Conservation (phyloP, 2,329 filamentous ascomycete species). For the Capronia coronata region DNA sequence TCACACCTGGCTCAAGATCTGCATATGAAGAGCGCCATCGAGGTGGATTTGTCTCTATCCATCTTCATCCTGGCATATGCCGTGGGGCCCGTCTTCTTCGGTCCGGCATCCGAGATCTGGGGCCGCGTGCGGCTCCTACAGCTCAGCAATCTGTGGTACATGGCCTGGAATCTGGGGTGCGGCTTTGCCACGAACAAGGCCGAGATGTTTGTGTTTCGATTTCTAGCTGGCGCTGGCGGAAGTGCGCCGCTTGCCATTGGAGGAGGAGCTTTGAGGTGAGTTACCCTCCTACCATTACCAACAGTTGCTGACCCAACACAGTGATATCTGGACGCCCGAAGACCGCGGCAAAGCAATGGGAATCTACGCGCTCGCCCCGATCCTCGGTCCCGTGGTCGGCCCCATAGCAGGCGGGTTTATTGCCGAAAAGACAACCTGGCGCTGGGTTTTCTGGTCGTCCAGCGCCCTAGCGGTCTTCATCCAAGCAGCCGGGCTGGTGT, state of each 20-base stretch:
- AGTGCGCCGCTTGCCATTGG: constrained; percentile 50
- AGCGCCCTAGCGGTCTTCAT: constrained; percentile 57
- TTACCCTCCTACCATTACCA: too few species aligned
- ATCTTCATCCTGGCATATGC: constrained; percentile 52
- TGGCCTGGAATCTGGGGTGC: constrained; percentile 56
- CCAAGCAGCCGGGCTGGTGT: constrained; percentile 55
- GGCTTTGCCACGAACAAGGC: constrained; percentile 49
- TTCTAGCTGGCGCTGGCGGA: constrained; percentile 54
- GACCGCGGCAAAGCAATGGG: constrained; percentile 57
- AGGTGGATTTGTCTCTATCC: constrained; percentile 47
- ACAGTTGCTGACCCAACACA: too few species aligned
- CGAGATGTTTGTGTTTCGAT: constrained; percentile 53
- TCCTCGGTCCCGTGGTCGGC: constrained; percentile 60
- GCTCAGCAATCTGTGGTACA: constrained; percentile 49
- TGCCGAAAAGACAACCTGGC: constrained; percentile 57
- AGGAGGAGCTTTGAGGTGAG: constrained; percentile 39
- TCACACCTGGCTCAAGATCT: constrained; percentile 50
- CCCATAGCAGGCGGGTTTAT: constrained; percentile 63
- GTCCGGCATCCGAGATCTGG: constrained; percentile 51
- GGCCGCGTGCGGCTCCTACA: constrained; percentile 52
- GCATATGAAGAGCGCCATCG: constrained; percentile 43
- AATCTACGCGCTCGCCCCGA: constrained; percentile 57
- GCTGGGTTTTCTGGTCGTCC: constrained; percentile 66
- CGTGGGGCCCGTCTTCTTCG: constrained; percentile 47
- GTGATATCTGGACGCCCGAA: constrained; percentile 55